Evolutionary conservation across 2,329 filamentous ascomycete species (phyloP).

Genomic region (Fusarium oxysporum): DNA sequence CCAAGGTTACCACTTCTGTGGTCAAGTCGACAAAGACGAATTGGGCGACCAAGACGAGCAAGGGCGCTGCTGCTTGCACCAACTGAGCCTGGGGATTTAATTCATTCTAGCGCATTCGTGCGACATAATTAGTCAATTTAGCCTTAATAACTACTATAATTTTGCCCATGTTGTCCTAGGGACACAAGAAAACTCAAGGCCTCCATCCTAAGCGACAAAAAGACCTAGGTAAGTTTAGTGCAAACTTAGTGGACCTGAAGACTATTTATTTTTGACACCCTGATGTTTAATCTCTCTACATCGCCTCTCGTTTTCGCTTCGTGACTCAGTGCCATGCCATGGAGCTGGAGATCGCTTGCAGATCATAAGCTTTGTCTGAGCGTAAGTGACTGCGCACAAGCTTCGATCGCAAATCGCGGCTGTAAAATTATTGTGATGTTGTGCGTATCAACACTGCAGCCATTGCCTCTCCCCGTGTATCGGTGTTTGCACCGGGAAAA

Average conservation of each 20-base stretch:
- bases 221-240: not conserved
- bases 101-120: not conserved
- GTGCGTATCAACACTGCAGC: not conserved
- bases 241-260: not conserved
- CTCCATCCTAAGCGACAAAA: not conserved
- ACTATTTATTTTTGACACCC: not conserved
- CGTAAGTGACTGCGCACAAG: slow-evolving; percentile 25
- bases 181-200: not conserved
- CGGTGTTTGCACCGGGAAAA: not conserved
- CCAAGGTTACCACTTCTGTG: slow-evolving; percentile 26
- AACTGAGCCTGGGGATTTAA: not conserved
- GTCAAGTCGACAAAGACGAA: slow-evolving; percentile 26
- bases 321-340: slow-evolving; percentile 20
- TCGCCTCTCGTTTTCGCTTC: not conserved
- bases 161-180: not conserved
- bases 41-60: slow-evolving; percentile 31
- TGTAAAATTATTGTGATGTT: not conserved
- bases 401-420: not conserved
- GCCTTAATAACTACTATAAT: not conserved
- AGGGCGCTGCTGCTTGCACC: slow-evolving; percentile 32
- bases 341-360: slow-evolving; percentile 28
- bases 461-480: not conserved
- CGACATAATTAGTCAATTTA: not conserved
- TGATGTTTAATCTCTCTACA: not conserved
- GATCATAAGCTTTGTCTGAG: slow-evolving; percentile 24